Evolutionary conservation across 2,329 filamentous ascomycete genomes (phyloP).

Genomic region (Sporothrix schenckii): DNA sequence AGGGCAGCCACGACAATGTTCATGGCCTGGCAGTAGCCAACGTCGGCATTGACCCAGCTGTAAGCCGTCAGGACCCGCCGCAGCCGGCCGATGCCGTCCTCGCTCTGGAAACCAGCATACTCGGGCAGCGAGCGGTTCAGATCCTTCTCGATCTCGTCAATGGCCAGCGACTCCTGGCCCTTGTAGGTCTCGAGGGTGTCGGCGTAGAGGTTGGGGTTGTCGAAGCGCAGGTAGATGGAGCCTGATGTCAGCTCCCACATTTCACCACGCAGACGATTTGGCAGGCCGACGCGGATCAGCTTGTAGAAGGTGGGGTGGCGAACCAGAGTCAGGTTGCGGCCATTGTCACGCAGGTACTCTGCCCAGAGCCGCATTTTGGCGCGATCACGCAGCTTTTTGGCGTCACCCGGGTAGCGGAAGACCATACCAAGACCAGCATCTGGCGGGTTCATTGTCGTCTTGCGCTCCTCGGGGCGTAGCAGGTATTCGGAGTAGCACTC

Average conservation of each 20-base stretch:
- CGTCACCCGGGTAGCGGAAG: conserved; percentile 92
- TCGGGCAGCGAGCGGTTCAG: conserved; percentile 94
- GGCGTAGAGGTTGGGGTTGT: conserved; percentile 79
- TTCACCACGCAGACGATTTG: conserved; percentile 89
- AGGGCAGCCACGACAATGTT: conserved; percentile 98
- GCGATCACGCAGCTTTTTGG: conserved; percentile 87
- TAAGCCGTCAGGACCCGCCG: conserved; percentile 93
- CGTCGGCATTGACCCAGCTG: conserved; percentile 93
- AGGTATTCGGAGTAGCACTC: conserved; percentile 93
- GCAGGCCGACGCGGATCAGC: conserved; percentile 90
- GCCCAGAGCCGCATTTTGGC: conserved; percentile 98
- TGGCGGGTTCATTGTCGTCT: conserved; percentile 68
- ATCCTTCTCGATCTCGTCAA: conserved; percentile 99
- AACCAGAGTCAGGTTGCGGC: conserved; percentile 86
- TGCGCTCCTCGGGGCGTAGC: conserved; percentile 65
- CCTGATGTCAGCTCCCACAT: conserved; percentile 95
- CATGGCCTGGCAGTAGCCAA: conserved; percentile 99
- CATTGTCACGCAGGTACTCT: conserved; percentile 94
- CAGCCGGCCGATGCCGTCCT: conserved; percentile 88
- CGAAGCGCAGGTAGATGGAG: conserved; percentile 82
- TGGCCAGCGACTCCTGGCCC: conserved; percentile 87
- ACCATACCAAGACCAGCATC: conserved; percentile 91
- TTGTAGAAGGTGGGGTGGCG: conserved; percentile 98
- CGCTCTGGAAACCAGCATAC: conserved; percentile 95
- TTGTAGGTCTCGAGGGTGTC: conserved; percentile 83